Conservation (phyloP, 2,329 filamentous ascomycete species). For the Xylaria sp. region DNA sequence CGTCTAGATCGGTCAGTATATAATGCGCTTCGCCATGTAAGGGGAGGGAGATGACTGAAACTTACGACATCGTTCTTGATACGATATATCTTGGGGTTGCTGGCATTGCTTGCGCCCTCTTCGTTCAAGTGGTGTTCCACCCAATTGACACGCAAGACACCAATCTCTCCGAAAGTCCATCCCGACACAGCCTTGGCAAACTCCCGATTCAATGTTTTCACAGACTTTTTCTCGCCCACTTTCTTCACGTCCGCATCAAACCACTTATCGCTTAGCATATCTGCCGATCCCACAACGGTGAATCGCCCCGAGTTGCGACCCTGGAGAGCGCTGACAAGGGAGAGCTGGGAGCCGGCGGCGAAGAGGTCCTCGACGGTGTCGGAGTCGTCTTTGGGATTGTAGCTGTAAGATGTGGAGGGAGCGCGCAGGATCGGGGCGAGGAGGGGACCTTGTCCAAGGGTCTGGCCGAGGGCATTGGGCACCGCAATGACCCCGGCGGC, state of each 20-base stretch:
- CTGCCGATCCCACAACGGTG: constrained; percentile 84
- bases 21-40: background rate
- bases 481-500: constrained; percentile 73
- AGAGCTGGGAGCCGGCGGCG: constrained; percentile 83
- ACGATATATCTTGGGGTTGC: constrained; percentile 90
- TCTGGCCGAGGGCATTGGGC: constrained; percentile 82
- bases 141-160: constrained; percentile 85
- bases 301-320: constrained; percentile 93
- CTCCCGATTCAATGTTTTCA: constrained; percentile 79
- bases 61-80: constrained; percentile 96
- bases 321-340: constrained; percentile 86
- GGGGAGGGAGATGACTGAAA: constrained; percentile 47
- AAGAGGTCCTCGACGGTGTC: constrained; percentile 82
- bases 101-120: constrained; percentile 63
- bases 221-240: constrained; percentile 59
- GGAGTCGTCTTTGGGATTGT: constrained; percentile 89
- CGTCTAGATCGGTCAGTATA: constrained; percentile 62
- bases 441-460: constrained; percentile 80
- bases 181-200: constrained; percentile 87
- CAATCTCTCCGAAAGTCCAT: constrained; percentile 97
- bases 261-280: constrained; percentile 90
- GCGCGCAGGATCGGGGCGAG: constrained; percentile 85
- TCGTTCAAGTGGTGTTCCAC: constrained; percentile 80
- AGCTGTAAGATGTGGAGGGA: constrained; percentile 87
- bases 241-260: constrained; percentile 83